Conservation (phyloP, 2,329 filamentous ascomycete species). For the Pseudocercospora crystallina region DNA sequence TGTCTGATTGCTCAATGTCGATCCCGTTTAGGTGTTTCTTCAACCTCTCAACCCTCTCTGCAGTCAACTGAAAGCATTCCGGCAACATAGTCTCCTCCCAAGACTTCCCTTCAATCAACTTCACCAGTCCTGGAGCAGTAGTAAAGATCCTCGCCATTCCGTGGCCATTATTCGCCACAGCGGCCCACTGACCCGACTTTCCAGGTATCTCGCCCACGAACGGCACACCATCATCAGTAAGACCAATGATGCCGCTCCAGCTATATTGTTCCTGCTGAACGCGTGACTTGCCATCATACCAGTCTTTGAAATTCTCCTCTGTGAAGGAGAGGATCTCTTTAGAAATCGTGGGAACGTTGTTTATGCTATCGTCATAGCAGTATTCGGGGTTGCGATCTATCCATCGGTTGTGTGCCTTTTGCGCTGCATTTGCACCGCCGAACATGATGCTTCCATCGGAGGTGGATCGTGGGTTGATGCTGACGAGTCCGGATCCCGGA, state of each 20-base stretch:
- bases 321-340: too few relatives aligned
- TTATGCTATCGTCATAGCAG: background rate
- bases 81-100: background rate
- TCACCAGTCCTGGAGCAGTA: background rate
- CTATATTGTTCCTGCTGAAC: background rate
- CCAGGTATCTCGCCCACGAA: background rate
- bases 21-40: too few relatives aligned
- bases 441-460: background rate
- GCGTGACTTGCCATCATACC: too few relatives aligned
- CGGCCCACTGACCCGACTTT: background rate
- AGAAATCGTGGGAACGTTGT: too few relatives aligned
- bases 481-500: background rate
- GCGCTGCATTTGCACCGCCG: background rate
- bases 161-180: too few relatives aligned
- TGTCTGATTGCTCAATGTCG: too few relatives aligned
- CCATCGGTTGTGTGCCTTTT: background rate
- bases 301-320: too few relatives aligned
- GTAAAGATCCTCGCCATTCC: constrained; percentile 1
- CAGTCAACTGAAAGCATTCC: background rate
- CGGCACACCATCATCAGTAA: background rate
- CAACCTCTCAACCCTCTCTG: background rate
- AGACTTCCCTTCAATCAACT: background rate
- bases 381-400: background rate
- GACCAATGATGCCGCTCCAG: background rate
- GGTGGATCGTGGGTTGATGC: background rate